Evolutionary conservation across 129 eudicot species (phyloP).

Genomic region (Artemisia annua): DNA sequence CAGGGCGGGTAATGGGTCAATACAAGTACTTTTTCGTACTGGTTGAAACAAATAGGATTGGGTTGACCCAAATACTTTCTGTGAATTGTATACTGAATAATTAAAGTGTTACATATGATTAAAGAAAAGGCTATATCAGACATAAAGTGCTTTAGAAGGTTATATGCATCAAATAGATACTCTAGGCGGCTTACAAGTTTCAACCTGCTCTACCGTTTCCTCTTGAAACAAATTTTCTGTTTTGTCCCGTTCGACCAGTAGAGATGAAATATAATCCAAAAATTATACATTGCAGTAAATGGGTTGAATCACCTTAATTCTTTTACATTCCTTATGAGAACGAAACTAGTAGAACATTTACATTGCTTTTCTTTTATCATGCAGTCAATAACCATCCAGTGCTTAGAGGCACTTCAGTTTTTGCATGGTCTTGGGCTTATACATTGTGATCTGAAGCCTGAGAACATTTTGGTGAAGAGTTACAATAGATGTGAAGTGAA

Average conservation of each 20-base stretch:
- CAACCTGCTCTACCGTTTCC: not conserved
- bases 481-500: constrained; percentile 99
- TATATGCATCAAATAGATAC: constrained; percentile 4
- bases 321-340: constrained; percentile 5
- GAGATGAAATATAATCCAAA: not conserved
- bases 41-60: not conserved
- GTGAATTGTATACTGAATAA: not conserved
- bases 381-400: constrained; percentile 98
- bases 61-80: not conserved
- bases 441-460: constrained; percentile 99
- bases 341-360: not conserved
- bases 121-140: constrained; percentile 4
- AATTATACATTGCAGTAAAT: not conserved
- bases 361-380: constrained; percentile 25
- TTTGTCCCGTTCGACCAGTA: not conserved
- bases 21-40: not conserved
- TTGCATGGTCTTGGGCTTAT: constrained; percentile 93
- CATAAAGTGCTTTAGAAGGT: constrained; percentile 1
- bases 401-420: constrained; percentile 95
- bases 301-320: not conserved
- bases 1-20: not conserved
- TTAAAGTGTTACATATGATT: not conserved
- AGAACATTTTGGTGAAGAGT: constrained; percentile 95
- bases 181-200: not conserved
- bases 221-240: not conserved